Evolutionary conservation across 2,329 filamentous ascomycete genomes (phyloP).

Genomic region (Chaetoscypha palmicola): DNA sequence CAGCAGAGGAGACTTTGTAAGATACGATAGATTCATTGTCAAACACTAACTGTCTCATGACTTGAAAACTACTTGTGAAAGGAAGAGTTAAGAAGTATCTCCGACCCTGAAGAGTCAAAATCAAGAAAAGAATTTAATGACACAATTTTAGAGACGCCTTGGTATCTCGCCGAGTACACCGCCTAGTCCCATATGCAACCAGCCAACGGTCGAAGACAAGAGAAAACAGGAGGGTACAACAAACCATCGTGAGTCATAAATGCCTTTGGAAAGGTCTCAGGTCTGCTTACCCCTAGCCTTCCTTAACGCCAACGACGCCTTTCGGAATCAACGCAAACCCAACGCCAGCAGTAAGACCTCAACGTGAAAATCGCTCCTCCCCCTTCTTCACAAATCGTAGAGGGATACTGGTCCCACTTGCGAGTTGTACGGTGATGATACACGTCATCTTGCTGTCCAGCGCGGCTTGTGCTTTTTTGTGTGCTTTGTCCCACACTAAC

Average conservation of each 20-base stretch:
- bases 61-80: no score
- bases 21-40: no score
- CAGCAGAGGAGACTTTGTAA: no score
- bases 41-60: no score
- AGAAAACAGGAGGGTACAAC: not conserved
- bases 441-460: conserved; percentile 8
- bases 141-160: no score
- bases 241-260: not conserved
- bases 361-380: conserved; percentile 8
- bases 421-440: conserved; percentile 13
- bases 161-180: not conserved
- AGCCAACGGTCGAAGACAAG: not conserved
- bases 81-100: no score
- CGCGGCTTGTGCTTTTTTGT: conserved; percentile 8
- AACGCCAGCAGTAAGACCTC: not conserved
- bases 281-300: no score
- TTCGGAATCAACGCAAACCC: not conserved
- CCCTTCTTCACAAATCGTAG: conserved; percentile 13
- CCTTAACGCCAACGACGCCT: not conserved
- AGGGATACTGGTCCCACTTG: conserved; percentile 8
- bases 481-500: conserved; percentile 9
- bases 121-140: no score
- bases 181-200: not conserved
- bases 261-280: not conserved
- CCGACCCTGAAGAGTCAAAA: no score